Base-by-base conservation (phyloP, 208 protist genomes). In the Acanthamoeba culbertsoni region DNA sequence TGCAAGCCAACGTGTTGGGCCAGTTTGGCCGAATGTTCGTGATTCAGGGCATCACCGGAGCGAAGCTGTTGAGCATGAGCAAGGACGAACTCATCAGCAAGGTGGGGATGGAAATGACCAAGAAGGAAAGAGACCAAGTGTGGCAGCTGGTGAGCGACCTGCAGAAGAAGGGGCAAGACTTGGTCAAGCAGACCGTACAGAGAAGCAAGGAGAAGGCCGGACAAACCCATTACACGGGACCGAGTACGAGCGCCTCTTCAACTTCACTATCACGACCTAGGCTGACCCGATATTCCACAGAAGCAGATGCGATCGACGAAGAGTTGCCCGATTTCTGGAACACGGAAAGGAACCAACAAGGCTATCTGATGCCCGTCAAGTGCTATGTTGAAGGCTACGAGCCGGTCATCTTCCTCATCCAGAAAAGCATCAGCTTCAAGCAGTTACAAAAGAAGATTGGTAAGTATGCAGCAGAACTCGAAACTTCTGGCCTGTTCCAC, bases 321-420 rank as follows among this genome's bases (percentile, higher is more conserved):
- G 71, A 82, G 1, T 37, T 55, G 71, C 71, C 71, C 2, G 71
- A 82, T 43, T 82, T 82, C 28, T 82, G 71, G 71, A 82, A 82
- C 71, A 53, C 37, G 37, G 42, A 82, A 31, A 33, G 53, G 20
- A 82, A 6, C 0, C 40, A 82, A 23, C 2, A 16, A 0, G 71
- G 33, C n/a, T 82, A 82, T 43, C 31, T 82, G 71, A 82, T 82
- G 71, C 71, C 71, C n/a, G 71, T 82, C 42, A 82, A 82, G 42
- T 82, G 71, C 43, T 82, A 55, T 16, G 71, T 82, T 2, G 42
- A 82, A 23, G 71, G 71, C 23, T 82, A 82, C 71, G 71, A 82
- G 20, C 71, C 71, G 1, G 71, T 82, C n/a, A 55, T 82, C 37
- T 82, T 82, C 71, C 71, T 82, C n/a, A 82, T 82, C 71, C 46